A percentile compares a stretch with the other conserved stretches of the same genome.
Conservation (phyloP, 495 filamentous ascomycete species). For the Penicillium soppii region DNA sequence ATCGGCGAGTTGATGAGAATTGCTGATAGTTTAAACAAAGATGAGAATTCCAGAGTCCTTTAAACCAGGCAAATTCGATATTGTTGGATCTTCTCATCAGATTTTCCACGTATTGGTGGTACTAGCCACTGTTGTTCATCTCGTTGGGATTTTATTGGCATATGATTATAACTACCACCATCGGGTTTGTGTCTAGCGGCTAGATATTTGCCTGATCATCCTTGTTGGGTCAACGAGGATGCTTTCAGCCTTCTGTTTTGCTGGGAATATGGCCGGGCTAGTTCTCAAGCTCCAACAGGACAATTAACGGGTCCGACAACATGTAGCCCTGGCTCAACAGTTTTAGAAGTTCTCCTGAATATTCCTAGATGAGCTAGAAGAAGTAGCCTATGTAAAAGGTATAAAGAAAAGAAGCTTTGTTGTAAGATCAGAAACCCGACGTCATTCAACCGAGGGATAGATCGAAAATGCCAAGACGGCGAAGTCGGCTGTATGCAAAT, state of each 20-base stretch:
- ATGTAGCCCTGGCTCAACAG: no score
- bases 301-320: no score
- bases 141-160: conserved; percentile 40
- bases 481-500: conserved; percentile 6
- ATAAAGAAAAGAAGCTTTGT: background rate
- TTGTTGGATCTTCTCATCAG: conserved; percentile 43
- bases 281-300: no score
- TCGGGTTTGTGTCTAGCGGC: background rate
- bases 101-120: conserved; percentile 48
- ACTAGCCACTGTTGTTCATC: conserved; percentile 35
- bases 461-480: conserved; percentile 1
- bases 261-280: no score
- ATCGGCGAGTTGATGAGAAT: conserved; percentile 14
- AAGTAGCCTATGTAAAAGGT: no score
- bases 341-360: no score
- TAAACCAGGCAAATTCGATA: conserved; percentile 43
- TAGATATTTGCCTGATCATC: no score
- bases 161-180: conserved; percentile 26
- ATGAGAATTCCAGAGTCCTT: conserved; percentile 41
- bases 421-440: background rate
- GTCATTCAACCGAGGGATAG: background rate
- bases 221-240: no score
- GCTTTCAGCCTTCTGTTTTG: no score
- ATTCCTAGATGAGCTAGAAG: no score
- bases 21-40: conserved; percentile 23